Percentiles rank a stretch among this genome's conserved stretches.
phyloP scores from a whole-genome alignment of 305 asterid genomes.

The Ilex paraguariensis region DNA sequence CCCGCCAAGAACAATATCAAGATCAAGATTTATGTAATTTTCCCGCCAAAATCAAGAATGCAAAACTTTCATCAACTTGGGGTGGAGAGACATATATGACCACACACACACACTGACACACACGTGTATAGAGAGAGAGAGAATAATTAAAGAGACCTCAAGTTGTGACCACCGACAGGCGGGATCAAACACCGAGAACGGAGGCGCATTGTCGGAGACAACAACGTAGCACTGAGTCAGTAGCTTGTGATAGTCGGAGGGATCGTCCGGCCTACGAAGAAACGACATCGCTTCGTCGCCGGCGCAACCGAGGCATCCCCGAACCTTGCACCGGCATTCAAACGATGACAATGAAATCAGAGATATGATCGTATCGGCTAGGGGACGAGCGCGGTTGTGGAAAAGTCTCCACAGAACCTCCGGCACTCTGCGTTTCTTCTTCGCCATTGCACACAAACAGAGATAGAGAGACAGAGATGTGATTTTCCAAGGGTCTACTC shows the following conservation, averaged over 20 bases:
- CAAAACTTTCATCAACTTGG: background rate
- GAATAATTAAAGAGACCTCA: constrained; percentile 33
- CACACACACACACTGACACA: background rate
- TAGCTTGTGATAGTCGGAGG: constrained; percentile 58
- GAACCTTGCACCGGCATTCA: constrained; percentile 43
- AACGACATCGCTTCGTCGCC: constrained; percentile 37
- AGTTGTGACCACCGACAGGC: constrained; percentile 45
- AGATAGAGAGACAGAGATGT: background rate
- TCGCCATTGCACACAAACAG: constrained; percentile 28
- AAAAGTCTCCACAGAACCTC: constrained; percentile 63
- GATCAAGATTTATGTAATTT: background rate
- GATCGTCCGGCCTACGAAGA: constrained; percentile 45
- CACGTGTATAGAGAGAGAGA: background rate
- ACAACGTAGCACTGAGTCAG: constrained; percentile 52
- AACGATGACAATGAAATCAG: constrained; percentile 32
- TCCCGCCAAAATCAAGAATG: constrained; percentile 27
- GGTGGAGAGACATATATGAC: background rate
- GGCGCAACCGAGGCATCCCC: constrained; percentile 63
- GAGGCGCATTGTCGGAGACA: constrained; percentile 55
- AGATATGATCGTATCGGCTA: constrained; percentile 50
- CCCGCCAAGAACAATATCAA: constrained; percentile 25
- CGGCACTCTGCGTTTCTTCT: constrained; percentile 51
- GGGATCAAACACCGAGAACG: constrained; percentile 37
- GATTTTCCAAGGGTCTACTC: too few species aligned
- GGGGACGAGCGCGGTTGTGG: constrained; percentile 57